Conservation (phyloP, 2,329 filamentous ascomycete species). For the Leptodontidium sp. region DNA sequence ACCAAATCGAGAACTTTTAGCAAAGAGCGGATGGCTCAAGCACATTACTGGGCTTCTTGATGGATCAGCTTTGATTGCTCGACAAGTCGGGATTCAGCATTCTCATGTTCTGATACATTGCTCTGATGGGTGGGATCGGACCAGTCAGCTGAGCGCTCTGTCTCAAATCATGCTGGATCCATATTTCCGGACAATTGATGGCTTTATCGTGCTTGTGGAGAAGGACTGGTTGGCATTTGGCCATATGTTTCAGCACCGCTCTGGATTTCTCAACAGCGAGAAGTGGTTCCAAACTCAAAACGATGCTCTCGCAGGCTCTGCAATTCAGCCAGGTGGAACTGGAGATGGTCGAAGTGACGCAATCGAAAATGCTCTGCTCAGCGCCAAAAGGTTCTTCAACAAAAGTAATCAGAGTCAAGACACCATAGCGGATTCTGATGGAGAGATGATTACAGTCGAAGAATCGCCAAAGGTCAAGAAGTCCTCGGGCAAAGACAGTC, state of each 20-base stretch:
- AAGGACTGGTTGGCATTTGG: conserved; percentile 99
- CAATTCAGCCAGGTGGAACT: conserved; percentile 67
- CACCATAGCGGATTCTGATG: conserved; percentile 65
- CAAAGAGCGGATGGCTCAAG: conserved; percentile 88
- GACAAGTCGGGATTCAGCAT: conserved; percentile 89
- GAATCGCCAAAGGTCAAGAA: conserved; percentile 49
- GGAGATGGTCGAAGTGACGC: conserved; percentile 66
- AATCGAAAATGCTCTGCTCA: conserved; percentile 84
- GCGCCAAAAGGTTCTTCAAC: conserved; percentile 90
- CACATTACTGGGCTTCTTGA: conserved; percentile 87
- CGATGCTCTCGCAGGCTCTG: conserved; percentile 73
- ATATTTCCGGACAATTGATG: conserved; percentile 92
- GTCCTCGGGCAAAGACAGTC: conserved; percentile 48
- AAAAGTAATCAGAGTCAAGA: conserved; percentile 75
- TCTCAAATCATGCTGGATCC: conserved; percentile 95
- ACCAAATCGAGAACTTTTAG: conserved; percentile 81
- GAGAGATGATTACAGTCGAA: conserved; percentile 41
- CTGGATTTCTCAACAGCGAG: conserved; percentile 85
- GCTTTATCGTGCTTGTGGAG: conserved; percentile 92
- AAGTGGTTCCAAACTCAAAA: conserved; percentile 94
- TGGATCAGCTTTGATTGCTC: conserved; percentile 83
- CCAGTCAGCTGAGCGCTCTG: conserved; percentile 90
- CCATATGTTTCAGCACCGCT: conserved; percentile 95
- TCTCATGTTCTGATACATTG: conserved; percentile 97
- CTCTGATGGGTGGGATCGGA: conserved; percentile 98